These are phyloP conservation scores for Gaeumannomyces tritici DNA, from an alignment of 2,329 filamentous ascomycete species.

Conservation along the genomic window DNA sequence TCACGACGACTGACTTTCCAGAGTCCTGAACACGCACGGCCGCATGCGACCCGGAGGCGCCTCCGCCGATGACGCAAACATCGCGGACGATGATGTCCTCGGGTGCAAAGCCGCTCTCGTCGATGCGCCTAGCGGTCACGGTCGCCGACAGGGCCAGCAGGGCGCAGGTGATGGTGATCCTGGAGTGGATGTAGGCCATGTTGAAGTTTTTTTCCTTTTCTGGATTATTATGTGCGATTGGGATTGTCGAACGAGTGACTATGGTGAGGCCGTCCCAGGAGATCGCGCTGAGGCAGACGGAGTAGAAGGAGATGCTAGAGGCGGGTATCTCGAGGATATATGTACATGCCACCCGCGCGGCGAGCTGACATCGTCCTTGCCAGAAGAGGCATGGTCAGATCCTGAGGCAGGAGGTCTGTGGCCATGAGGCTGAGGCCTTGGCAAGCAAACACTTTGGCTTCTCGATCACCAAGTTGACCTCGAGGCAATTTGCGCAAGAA, in stretches of 20 bases:
- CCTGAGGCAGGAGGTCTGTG: too few relatives aligned
- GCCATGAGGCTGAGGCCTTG: background rate
- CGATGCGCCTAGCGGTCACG: background rate
- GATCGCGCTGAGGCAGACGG: background rate
- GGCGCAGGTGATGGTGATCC: background rate
- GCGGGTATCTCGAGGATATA: background rate
- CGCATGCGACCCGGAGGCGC: slow-evolving; percentile 10
- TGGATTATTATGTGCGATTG: background rate
- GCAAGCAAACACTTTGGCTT: background rate
- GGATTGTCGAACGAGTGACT: background rate
- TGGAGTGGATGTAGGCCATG: background rate
- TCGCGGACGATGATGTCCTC: slow-evolving; percentile 7
- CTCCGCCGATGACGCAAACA: slow-evolving; percentile 13
- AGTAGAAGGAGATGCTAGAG: background rate
- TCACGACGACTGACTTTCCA: slow-evolving; percentile 10
- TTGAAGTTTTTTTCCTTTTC: background rate
- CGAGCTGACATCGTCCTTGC: too few relatives aligned
- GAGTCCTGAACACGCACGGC: slow-evolving; percentile 10
- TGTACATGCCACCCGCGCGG: background rate
- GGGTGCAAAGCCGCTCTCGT: slow-evolving; percentile 30
- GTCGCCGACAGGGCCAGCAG: background rate
- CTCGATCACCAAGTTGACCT: too few relatives aligned
- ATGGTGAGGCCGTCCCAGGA: background rate
- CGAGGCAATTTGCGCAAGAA: background rate
- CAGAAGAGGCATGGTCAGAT: too few relatives aligned